Evolutionary conservation across 257 asterid genomes (phyloP).

Genomic region (Solanum verrucosum): DNA sequence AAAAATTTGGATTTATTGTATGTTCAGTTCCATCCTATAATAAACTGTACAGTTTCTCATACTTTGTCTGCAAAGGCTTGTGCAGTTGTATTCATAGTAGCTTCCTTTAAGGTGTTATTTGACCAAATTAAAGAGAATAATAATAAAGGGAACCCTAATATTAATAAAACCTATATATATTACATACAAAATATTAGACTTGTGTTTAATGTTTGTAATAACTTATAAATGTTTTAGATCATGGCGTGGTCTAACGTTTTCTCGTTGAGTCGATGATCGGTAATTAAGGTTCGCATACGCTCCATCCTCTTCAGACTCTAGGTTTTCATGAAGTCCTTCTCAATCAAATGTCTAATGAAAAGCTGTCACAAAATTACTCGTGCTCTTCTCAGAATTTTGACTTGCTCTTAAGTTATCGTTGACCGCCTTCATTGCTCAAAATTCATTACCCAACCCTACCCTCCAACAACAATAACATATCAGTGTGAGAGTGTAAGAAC

Average conservation of each 20-base stretch:
- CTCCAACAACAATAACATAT: background rate
- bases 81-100: background rate
- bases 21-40: background rate
- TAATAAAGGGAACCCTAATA: background rate
- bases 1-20: background rate
- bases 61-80: background rate
- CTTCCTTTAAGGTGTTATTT: background rate
- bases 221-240: background rate
- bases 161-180: background rate
- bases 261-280: background rate
- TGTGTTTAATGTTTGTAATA: background rate
- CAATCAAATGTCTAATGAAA: background rate
- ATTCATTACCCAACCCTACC: background rate
- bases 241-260: background rate
- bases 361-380: background rate
- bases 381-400: background rate
- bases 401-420: background rate
- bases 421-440: background rate
- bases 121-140: background rate
- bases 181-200: background rate
- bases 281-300: background rate
- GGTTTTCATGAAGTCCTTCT: background rate
- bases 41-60: background rate
- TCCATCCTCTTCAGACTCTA: background rate
- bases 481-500: too few species aligned